Base-by-base conservation (phyloP, 352 stramenopile genomes). In the Phytophthora macrochlamydospora region DNA sequence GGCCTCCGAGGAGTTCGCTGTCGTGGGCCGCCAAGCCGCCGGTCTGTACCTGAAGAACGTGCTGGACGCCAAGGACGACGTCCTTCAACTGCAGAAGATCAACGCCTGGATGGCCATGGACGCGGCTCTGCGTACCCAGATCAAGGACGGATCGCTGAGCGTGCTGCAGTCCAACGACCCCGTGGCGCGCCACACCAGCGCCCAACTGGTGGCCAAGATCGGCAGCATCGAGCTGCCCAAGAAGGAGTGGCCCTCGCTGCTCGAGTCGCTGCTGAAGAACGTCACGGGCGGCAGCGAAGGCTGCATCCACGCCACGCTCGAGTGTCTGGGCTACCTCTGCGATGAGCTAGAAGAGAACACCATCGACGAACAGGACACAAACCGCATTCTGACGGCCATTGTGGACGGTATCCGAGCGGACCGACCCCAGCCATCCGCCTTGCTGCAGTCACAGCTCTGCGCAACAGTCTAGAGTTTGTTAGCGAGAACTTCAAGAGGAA, bases 341-440 rank as follows among this genome's bases (percentile, higher is more conserved):
- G 89, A 94, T 68, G 85, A 91, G 56, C 69, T 94, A 0, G 86
- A 93, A 37, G 85, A 93, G 35, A 83, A 86, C 46, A 62, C 73
- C 2, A 78, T 96, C 24, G 81, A 90, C 56, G 81, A 92, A 59
- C 73, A 89, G 48, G 91, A 96, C 50, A 98, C 96, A 2, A 98
- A 99, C 78, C 82, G 96, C 31, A 99, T 99, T 68, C 78, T 99
- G 28, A 99, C 93, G 24, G 94, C 95, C 13, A 99, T 99, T 68
- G 95, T 99, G 12, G 93, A 99, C 71, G 97, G 97, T 46, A 98
- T 99, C 55, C 81, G 89, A 42, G 61, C 84, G 0, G 90, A 98
- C 56, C 79, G 94, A 2, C 81, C 92, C 79, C 92, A 33, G 73
- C 85, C 28, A 97, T 99, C 63, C 86, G 97, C 37, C 85, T 97